Conservation (phyloP, 345 rosid genomes). For the Zanthoxylum bungeanum region DNA sequence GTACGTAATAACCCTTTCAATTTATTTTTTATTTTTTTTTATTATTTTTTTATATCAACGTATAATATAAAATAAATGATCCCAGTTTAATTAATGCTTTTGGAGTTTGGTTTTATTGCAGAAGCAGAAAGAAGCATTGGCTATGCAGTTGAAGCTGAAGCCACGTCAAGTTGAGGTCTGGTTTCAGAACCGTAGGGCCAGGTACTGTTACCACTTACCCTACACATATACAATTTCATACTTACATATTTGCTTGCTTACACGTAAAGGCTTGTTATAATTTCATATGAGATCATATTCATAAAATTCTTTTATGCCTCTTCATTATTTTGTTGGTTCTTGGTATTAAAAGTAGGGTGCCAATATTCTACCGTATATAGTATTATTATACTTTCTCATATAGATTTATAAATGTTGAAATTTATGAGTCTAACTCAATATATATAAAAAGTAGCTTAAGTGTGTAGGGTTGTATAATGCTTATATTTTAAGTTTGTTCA, state of each 20-base stretch:
- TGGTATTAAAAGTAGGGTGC: constrained; percentile 21
- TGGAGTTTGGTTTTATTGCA: constrained; percentile 26
- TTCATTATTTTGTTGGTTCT: constrained; percentile 22
- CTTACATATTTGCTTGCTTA: background rate
- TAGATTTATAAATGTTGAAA: too few species aligned
- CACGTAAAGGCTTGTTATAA: too few species aligned
- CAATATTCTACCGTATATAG: constrained; percentile 23
- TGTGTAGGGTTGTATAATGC: too few species aligned
- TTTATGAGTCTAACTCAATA: too few species aligned
- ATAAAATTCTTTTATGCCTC: background rate
- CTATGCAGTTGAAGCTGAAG: constrained; percentile 70
- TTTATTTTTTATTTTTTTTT: too few species aligned
- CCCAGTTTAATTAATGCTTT: too few species aligned
- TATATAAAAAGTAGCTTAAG: too few species aligned
- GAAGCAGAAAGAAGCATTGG: constrained; percentile 93
- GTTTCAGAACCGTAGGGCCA: constrained; percentile 99
- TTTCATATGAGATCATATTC: background rate
- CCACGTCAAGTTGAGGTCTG: constrained; percentile 97
- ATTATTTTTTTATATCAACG: too few species aligned
- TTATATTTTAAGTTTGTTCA: too few species aligned
- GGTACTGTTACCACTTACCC: constrained; percentile 41
- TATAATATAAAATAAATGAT: too few species aligned
- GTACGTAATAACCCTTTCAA: too few species aligned
- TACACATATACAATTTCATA: background rate
- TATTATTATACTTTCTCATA: background rate